Base-by-base conservation (phyloP, 148 eudicot genomes). In the Polygonum aviculare region DNA sequence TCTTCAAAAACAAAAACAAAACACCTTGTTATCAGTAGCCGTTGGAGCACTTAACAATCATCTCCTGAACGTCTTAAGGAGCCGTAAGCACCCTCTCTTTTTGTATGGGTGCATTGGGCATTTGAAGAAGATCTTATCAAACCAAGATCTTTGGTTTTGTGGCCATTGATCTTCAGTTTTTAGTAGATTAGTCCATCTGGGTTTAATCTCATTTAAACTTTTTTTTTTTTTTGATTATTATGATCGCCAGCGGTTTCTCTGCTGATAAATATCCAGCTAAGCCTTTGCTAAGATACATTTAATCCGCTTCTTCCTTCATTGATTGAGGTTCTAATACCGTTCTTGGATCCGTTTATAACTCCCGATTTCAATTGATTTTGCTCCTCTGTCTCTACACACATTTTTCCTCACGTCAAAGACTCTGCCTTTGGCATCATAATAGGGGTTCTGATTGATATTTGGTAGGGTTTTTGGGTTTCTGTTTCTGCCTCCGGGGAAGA, bases 221-320 rank as follows among this genome's bases (percentile, higher is more conserved):
- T 16, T 50, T 6, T 48, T 48, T 6, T 48, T 10, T 48, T 50
- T 4, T 50, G 26, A 54, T n/a, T 12, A 54, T 54, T 54, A 19
- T 54, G n/a, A 54, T 54, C 60, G 60, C 60, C 69, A 62, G 69
- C 69, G 39, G 69, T 62, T 62, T 26, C 69, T 22, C 36, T 57
- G 21, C 7, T 22, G 63, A 57, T 57, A 62, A 3, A 62, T 62
- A 4, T 62, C 36, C 69, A 62, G 69, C 69, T 31, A 26, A 62
- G 10, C 39, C 31, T 33, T 62, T 62, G 38, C 10, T 31, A 60
- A 60, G 36, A 22, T 22, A 26, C 67, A 60, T 60, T 52, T 60
- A 62, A 62, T 62, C 38, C 39, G 38, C 21, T 59, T 59, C 12
- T 21, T 18, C 22, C 31, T 59, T 21, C 65, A 2, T 62, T 26